Percentiles rank a stretch among this genome's conserved stretches.
These are phyloP conservation scores for Monosporascus ibericus DNA, from an alignment of 2,329 filamentous ascomycete genomes.

Conservation along the genomic window DNA sequence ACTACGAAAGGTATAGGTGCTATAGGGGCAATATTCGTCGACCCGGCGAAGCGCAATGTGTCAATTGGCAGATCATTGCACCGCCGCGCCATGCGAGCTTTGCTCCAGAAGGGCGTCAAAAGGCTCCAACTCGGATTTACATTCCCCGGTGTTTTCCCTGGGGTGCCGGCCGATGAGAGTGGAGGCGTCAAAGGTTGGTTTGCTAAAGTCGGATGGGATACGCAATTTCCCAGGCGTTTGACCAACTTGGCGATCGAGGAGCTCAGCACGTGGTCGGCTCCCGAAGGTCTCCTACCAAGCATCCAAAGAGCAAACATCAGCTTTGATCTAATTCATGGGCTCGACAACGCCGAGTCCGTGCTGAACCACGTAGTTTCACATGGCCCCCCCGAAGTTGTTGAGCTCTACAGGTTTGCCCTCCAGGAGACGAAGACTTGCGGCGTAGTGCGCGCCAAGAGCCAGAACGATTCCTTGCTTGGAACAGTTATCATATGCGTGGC, in stretches of 20 bases:
- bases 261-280: conserved; percentile 66
- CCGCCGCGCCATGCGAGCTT: conserved; percentile 70
- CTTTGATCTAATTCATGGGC: conserved; percentile 78
- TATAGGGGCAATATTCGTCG: conserved; percentile 83
- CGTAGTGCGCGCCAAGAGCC: conserved; percentile 74
- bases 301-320: conserved; percentile 67
- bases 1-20: conserved; percentile 67
- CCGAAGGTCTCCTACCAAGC: conserved; percentile 68
- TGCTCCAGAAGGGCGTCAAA: conserved; percentile 66
- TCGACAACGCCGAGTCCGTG: conserved; percentile 68
- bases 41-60: conserved; percentile 76
- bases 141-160: conserved; percentile 80
- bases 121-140: conserved; percentile 76
- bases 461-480: conserved; percentile 63
- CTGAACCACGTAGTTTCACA: conserved; percentile 68
- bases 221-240: conserved; percentile 48
- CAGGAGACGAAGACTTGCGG: conserved; percentile 67
- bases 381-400: conserved; percentile 69
- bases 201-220: conserved; percentile 84
- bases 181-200: conserved; percentile 67
- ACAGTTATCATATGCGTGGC: conserved; percentile 75
- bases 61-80: conserved; percentile 89
- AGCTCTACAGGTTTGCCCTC: conserved; percentile 73
- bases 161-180: conserved; percentile 60
- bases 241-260: conserved; percentile 69